Conservation (phyloP, 2,329 filamentous ascomycete species). For the Anisogramma anomala region DNA sequence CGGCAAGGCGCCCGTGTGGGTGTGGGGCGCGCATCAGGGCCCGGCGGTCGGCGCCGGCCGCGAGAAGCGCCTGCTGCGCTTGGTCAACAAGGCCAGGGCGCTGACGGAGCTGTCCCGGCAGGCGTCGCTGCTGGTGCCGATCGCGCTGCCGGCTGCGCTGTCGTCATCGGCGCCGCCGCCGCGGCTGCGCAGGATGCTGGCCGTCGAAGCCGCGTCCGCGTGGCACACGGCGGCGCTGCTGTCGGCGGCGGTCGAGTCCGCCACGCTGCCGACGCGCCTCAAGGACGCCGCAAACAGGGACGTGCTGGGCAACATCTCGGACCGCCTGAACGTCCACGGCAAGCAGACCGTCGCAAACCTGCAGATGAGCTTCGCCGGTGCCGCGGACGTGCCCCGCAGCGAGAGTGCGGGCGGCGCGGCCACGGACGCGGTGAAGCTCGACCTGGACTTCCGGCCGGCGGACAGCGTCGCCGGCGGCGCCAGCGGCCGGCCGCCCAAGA, state of each 20-base stretch:
- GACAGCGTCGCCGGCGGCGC: constrained; percentile 24
- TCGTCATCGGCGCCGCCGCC: constrained; percentile 35
- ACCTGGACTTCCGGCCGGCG: constrained; percentile 29
- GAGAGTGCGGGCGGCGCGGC: constrained; percentile 14
- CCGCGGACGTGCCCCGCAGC: constrained; percentile 21
- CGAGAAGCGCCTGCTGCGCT: constrained; percentile 51
- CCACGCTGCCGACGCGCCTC: constrained; percentile 65
- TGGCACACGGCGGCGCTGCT: constrained; percentile 78
- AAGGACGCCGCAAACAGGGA: constrained; percentile 33
- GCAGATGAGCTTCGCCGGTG: constrained; percentile 47
- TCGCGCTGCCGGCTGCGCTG: constrained; percentile 48
- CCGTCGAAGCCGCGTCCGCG: constrained; percentile 48
- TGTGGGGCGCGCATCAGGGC: constrained; percentile 69
- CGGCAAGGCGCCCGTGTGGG: constrained; percentile 75
- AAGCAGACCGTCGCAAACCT: constrained; percentile 69
- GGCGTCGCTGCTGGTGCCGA: constrained; percentile 66
- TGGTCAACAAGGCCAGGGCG: constrained; percentile 64
- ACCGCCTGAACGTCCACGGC: constrained; percentile 61
- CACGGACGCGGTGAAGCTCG: constrained; percentile 23
- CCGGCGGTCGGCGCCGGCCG: constrained; percentile 33
- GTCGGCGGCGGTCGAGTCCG: constrained; percentile 64
- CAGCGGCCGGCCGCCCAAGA: constrained; percentile 16
- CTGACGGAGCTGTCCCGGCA: constrained; percentile 57
- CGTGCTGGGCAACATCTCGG: constrained; percentile 51
- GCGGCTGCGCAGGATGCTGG: constrained; percentile 33